These are phyloP conservation scores for Penicillium expansum DNA, from an alignment of 2,329 filamentous ascomycete genomes.

Conservation along the genomic window DNA sequence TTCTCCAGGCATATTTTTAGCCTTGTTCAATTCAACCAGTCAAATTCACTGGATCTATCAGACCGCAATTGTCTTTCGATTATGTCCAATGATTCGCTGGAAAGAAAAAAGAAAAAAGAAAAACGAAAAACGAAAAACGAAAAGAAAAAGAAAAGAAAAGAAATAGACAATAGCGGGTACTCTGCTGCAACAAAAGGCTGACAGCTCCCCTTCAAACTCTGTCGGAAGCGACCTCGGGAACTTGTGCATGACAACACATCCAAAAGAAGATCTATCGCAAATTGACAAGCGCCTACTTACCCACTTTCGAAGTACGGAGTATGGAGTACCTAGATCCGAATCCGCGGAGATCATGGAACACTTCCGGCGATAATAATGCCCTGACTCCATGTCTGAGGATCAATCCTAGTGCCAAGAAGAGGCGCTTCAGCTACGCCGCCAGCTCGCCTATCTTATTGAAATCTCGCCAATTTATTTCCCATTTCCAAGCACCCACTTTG, in stretches of 20 bases:
- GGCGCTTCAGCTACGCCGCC: conserved; percentile 1
- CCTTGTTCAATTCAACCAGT: conserved; percentile 12
- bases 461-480: background rate
- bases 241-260: background rate
- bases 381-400: background rate
- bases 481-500: background rate
- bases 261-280: conserved; percentile 2
- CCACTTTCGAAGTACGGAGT: background rate
- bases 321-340: background rate
- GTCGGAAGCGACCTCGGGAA: background rate
- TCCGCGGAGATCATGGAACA: background rate
- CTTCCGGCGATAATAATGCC: background rate
- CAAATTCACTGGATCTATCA: conserved; percentile 20
- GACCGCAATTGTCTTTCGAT: conserved; percentile 12
- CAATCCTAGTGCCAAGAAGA: background rate
- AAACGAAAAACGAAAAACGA: background rate
- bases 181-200: background rate
- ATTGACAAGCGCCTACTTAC: background rate
- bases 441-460: background rate
- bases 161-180: background rate
- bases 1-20: background rate
- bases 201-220: conserved; percentile 4
- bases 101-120: background rate
- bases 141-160: background rate
- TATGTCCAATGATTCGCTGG: conserved; percentile 15